Evolutionary conservation across 495 filamentous ascomycete species (phyloP).

Genomic region (Bathelium albidoporum): DNA sequence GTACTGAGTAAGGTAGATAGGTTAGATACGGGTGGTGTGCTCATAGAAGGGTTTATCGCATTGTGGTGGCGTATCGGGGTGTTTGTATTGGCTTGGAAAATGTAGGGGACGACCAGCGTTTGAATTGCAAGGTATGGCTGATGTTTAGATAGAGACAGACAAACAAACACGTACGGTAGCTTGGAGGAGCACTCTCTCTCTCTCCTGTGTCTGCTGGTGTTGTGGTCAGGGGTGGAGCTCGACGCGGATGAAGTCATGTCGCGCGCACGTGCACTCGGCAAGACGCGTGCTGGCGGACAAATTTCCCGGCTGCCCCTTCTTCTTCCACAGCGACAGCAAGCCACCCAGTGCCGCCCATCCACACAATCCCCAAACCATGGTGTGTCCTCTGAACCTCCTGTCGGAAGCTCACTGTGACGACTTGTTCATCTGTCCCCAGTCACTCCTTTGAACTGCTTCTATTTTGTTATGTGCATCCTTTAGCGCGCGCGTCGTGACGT

Average conservation of each 20-base stretch:
- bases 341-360: not conserved
- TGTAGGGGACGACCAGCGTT: no score
- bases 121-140: no score
- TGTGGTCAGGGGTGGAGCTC: not conserved
- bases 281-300: not conserved
- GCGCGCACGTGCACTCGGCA: not conserved
- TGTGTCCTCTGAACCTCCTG: conserved; percentile 1
- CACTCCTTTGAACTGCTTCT: not conserved
- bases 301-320: not conserved
- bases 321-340: not conserved
- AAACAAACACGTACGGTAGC: no score
- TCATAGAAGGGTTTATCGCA: not conserved
- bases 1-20: not conserved
- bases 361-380: not conserved
- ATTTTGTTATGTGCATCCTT: not conserved
- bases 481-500: not conserved
- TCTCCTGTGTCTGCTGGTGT: no score
- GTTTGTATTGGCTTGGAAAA: not conserved
- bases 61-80: not conserved
- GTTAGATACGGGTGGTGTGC: no score
- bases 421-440: not conserved
- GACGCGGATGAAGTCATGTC: not conserved
- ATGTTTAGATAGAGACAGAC: no score
- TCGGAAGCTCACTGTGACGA: not conserved
- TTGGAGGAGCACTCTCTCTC: no score